Evolutionary conservation across 106 monocot species (phyloP), one percentile per base, ranked within the genome.

Genomic region (Gastrodia elata): DNA sequence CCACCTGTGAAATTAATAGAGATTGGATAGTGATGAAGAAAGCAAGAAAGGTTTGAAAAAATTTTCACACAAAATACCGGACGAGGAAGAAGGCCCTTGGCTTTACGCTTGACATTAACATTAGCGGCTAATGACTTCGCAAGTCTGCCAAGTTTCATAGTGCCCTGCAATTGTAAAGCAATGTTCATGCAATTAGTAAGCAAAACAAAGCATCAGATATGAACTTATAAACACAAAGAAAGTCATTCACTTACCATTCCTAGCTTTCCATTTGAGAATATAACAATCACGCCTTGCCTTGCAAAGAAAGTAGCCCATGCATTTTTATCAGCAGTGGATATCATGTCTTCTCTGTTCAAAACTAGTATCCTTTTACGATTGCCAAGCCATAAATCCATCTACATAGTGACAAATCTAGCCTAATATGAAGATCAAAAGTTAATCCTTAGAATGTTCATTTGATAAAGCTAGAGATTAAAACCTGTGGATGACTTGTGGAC

Each of bases 331-430:
- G 78, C 79, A 32, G 77, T 82, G 7, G 98, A 93, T 67, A 98
- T 90, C 98, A 98, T 98, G 76, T 98, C 98, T 83, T 98, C 98
- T 73, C 98, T 86, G 77, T 98, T 98, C 76, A 98, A 78, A 80
- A 98, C 98, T 39, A 98, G 74, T 78, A 98, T 87, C 61, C 42
- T 93, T 72, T 81, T 98, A 36, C 91, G 84, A 67, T 93, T 98
- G 38, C 91, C 93, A 64, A 98, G 86, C 93, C 98, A 98, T 16
- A 83, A 75, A 84, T 98, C 98, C 98, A 98, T 93, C 98, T 98
- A 59, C 0, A 69, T 78, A 26, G 80, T 46, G 5, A 34, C n/a
- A 86, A 68, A 68, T 40, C 41, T 7, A 64, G 56, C 18, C 46
- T 9, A 22, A 28, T 35, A 41, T 70, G 55, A 74, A 24, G 22